These are phyloP conservation scores for Castanea crenata DNA, from an alignment of 306 rosid species.

Conservation along the genomic window DNA sequence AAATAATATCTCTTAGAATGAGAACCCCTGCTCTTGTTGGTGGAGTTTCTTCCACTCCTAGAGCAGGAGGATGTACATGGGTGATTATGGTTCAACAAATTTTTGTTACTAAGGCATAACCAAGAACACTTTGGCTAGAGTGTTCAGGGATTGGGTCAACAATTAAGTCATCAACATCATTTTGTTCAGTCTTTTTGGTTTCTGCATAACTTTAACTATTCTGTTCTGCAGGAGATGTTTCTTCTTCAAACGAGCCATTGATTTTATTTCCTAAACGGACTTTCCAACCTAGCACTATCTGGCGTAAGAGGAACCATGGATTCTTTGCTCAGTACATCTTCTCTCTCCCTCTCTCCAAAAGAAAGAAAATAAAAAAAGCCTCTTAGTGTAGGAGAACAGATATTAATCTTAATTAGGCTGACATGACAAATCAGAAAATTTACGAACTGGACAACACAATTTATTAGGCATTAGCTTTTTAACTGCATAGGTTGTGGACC, in stretches of 20 bases:
- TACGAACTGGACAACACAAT: neutral
- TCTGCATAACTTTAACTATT: neutral
- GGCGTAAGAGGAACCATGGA: slow-evolving; percentile 85
- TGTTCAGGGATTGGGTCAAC: neutral
- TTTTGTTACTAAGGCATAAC: neutral
- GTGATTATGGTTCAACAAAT: too few relatives aligned
- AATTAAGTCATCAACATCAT: neutral
- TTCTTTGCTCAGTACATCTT: slow-evolving; percentile 73
- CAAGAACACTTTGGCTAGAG: neutral
- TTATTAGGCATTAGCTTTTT: neutral
- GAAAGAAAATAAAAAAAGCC: neutral
- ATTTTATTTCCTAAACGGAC: slow-evolving; percentile 81
- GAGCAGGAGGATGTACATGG: neutral
- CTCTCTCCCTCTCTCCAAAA: slow-evolving; percentile 6
- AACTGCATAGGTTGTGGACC: neutral
- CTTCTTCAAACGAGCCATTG: slow-evolving; percentile 70
- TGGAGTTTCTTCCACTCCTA: neutral
- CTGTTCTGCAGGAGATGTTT: slow-evolving; percentile 43
- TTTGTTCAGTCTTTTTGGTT: neutral
- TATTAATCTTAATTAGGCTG: neutral
- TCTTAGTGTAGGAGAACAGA: neutral
- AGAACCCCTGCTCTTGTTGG: neutral
- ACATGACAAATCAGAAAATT: neutral
- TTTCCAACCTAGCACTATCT: slow-evolving; percentile 80
- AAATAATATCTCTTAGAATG: neutral